phyloP scores from a whole-genome alignment of 139 green algal genomes.

The Coelastrella sp. region DNA sequence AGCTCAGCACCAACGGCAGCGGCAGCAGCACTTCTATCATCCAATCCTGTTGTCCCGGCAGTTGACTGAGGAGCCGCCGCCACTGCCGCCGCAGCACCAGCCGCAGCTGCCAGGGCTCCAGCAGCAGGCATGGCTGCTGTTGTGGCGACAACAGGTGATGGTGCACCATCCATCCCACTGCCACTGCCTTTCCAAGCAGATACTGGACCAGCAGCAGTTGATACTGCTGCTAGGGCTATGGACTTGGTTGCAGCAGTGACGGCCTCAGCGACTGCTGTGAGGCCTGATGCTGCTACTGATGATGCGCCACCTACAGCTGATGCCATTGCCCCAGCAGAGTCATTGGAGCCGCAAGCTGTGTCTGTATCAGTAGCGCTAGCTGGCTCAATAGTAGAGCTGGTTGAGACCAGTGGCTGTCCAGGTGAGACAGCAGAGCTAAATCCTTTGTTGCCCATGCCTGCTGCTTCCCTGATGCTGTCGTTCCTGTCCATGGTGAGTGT shows the following conservation, averaged over 20 bases:
- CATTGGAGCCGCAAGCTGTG: too few relatives aligned
- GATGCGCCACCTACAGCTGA: neutral
- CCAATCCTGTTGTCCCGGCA: neutral
- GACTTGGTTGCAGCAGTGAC: constrained; percentile 12
- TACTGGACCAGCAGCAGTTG: neutral
- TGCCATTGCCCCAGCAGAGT: neutral
- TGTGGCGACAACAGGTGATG: neutral
- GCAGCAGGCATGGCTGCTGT: neutral
- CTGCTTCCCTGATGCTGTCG: neutral
- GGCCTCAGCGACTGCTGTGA: constrained; percentile 28
- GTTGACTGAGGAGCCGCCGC: neutral
- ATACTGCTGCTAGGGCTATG: constrained; percentile 18
- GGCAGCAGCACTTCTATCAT: too few relatives aligned
- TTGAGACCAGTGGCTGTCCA: neutral
- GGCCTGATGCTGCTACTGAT: constrained; percentile 6
- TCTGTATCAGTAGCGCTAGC: neutral
- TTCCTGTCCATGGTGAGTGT: constrained; percentile 12
- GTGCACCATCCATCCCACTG: neutral
- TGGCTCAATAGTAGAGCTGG: neutral
- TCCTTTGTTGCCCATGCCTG: neutral
- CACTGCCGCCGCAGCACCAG: neutral
- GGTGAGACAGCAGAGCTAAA: neutral
- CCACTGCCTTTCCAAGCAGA: neutral
- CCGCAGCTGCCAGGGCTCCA: neutral
- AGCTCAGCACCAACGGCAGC: constrained; percentile 13